These are phyloP conservation scores for Talaromyces sp. DNA, from an alignment of 2,329 filamentous ascomycete species.

Conservation along the genomic window DNA sequence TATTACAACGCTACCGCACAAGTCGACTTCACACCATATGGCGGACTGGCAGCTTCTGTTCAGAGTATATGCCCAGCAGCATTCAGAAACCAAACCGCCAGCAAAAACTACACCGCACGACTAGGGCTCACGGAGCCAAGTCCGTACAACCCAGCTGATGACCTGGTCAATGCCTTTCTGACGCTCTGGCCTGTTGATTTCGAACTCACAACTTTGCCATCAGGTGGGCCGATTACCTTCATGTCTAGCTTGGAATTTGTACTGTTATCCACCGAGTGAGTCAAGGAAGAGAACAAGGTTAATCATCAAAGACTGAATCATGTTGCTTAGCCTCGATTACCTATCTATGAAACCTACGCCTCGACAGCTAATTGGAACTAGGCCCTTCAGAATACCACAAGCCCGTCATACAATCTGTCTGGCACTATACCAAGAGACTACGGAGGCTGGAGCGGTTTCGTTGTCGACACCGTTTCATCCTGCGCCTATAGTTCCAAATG, in stretches of 20 bases:
- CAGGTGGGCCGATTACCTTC: background rate
- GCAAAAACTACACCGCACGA: conserved; percentile 1
- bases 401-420: conserved; percentile 8
- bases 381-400: conserved; percentile 4
- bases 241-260: background rate
- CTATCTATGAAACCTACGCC: background rate
- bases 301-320: background rate
- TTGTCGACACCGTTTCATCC: background rate
- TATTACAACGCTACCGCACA: conserved; percentile 15
- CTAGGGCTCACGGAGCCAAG: conserved; percentile 7
- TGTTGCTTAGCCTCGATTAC: conserved; percentile 3
- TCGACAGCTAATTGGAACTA: background rate
- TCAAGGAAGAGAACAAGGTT: background rate
- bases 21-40: conserved; percentile 6
- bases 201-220: background rate
- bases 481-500: background rate
- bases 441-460: background rate
- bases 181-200: conserved; percentile 10
- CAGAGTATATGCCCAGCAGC: background rate
- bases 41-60: background rate
- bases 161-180: conserved; percentile 8
- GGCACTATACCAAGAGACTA: background rate
- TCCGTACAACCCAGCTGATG: background rate
- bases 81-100: background rate
- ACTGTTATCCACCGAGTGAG: conserved; percentile 6